phyloP scores from a whole-genome alignment of 345 rosid genomes.

The Durio zibethinus region DNA sequence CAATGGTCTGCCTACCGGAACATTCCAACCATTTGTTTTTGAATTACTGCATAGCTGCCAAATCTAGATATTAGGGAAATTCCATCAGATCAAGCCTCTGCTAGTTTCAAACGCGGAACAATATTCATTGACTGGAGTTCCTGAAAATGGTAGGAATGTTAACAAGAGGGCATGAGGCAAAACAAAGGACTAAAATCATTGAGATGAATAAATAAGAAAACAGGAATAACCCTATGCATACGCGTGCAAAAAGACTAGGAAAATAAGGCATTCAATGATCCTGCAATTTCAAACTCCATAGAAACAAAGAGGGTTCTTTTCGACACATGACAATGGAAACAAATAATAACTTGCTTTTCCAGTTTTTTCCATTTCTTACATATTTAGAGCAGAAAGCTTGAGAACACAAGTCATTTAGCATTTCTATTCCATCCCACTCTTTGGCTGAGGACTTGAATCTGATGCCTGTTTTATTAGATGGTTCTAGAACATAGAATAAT shows the following conservation, averaged over 20 bases:
- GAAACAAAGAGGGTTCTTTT: not conserved
- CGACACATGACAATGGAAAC: not conserved
- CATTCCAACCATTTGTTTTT: not conserved
- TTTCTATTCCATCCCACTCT: not conserved
- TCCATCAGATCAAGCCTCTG: slow-evolving; percentile 42
- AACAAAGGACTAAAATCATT: not conserved
- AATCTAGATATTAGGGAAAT: not conserved
- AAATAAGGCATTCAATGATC: not conserved
- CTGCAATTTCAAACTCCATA: not conserved
- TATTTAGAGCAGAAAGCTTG: not conserved
- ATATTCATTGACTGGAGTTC: slow-evolving; percentile 87
- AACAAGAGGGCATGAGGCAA: not conserved
- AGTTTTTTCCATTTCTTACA: not conserved
- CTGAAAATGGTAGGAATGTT: slow-evolving; percentile 27
- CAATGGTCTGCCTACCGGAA: not conserved
- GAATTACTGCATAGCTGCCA: not conserved
- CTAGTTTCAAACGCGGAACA: slow-evolving; percentile 60
- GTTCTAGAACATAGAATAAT: not conserved
- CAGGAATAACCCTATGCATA: not conserved
- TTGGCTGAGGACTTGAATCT: not conserved
- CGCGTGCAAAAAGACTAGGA: not conserved
- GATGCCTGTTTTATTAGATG: not conserved
- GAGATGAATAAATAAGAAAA: not conserved
- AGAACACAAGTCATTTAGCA: not conserved
- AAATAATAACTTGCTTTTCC: not conserved